These are phyloP conservation scores for Dichotomocladium elegans DNA, from an alignment of 371 early-diverging fungal species.

Conservation along the genomic window DNA sequence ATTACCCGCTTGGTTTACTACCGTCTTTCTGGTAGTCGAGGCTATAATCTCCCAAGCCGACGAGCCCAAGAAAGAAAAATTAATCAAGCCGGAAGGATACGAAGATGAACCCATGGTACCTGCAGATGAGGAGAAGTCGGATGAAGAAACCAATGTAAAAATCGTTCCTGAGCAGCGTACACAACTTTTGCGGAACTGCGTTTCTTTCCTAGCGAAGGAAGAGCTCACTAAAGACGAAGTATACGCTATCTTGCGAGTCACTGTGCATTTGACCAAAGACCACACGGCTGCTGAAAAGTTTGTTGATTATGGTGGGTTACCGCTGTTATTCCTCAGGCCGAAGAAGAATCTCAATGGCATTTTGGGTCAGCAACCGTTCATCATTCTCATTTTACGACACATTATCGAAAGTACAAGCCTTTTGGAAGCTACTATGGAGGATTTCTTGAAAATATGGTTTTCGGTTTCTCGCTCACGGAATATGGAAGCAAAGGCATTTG, in stretches of 20 bases:
- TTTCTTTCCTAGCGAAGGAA: conserved; percentile 42
- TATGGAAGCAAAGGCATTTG: conserved; percentile 68
- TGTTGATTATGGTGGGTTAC: conserved; percentile 63
- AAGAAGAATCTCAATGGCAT: conserved; percentile 52
- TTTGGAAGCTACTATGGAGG: conserved; percentile 69
- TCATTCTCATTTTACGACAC: conserved; percentile 84
- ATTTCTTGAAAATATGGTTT: conserved; percentile 73
- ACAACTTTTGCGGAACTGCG: conserved; percentile 35
- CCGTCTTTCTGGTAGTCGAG: conserved; percentile 67
- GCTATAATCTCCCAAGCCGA: conserved; percentile 61
- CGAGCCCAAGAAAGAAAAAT: conserved; percentile 50
- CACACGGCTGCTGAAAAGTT: conserved; percentile 64
- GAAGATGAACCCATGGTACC: conserved; percentile 11
- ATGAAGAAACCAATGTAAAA: background rate
- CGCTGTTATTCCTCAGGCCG: conserved; percentile 50
- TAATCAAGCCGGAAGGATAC: conserved; percentile 12
- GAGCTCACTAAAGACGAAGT: conserved; percentile 48
- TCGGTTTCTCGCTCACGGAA: conserved; percentile 65
- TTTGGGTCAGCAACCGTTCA: conserved; percentile 69
- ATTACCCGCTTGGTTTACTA: conserved; percentile 56
- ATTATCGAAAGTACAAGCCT: conserved; percentile 72
- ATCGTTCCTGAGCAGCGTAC: conserved; percentile 31
- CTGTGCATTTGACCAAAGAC: conserved; percentile 78
- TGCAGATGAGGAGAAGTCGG: background rate
- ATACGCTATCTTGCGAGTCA: conserved; percentile 71